A percentile compares a stretch with the other conserved stretches of the same genome.
Evolutionary conservation across 345 rosid species (phyloP).

Genomic region (Jatropha curcas): DNA sequence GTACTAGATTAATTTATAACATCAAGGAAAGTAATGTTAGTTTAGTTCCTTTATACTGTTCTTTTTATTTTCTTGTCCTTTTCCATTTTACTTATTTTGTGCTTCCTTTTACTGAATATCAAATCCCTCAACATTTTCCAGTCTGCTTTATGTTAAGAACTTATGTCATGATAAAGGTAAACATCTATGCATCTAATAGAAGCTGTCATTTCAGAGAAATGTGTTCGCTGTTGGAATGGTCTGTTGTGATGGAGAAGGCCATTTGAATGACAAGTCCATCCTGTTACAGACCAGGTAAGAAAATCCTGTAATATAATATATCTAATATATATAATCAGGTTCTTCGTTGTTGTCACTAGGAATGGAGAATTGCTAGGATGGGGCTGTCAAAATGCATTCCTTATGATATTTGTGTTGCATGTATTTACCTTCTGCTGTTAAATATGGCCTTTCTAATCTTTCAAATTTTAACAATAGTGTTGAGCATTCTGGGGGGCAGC

Average conservation of each 20-base stretch:
- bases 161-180: slow-evolving; percentile 6
- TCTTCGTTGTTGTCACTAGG: not conserved
- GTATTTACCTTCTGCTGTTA: slow-evolving; percentile 7
- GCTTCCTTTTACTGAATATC: not conserved
- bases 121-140: not conserved
- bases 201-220: slow-evolving; percentile 62
- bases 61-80: not conserved
- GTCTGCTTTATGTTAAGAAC: not conserved
- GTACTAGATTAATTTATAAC: not conserved
- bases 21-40: not conserved
- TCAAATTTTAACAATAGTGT: slow-evolving; percentile 48
- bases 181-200: slow-evolving; percentile 27
- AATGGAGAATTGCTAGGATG: no score
- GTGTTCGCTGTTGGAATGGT: slow-evolving; percentile 87
- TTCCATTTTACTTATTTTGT: not conserved
- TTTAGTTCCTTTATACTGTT: not conserved
- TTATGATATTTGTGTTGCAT: slow-evolving; percentile 1
- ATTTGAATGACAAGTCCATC: slow-evolving; percentile 80
- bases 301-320: not conserved
- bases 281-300: slow-evolving; percentile 86
- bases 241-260: slow-evolving; percentile 95
- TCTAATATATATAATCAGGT: not conserved
- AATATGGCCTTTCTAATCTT: slow-evolving; percentile 1
- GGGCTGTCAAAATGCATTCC: not conserved
- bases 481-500: slow-evolving; percentile 83